phyloP scores from a whole-genome alignment of 169 alveolate species.

The Babesia sp. region DNA sequence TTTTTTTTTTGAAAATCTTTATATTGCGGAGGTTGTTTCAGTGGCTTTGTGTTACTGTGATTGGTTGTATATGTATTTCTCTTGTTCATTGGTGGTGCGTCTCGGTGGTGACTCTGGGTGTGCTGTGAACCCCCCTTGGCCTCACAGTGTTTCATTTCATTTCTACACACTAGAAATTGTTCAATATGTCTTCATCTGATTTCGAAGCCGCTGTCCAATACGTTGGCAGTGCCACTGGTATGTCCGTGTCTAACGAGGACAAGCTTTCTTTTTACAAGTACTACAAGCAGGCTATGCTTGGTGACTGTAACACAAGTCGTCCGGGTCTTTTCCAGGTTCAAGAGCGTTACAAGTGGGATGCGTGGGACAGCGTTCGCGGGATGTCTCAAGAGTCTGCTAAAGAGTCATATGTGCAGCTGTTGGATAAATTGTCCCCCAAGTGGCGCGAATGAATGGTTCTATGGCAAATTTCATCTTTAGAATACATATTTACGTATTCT shows the following conservation, averaged over 20 bases:
- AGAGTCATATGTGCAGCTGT: constrained; percentile 79
- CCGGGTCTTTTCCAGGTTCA: constrained; percentile 87
- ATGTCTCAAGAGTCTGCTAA: constrained; percentile 84
- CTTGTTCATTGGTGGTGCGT: not conserved
- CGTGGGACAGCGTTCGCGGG: constrained; percentile 88
- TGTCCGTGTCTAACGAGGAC: constrained; percentile 58
- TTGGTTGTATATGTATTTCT: not conserved
- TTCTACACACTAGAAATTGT: not conserved
- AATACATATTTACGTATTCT: too few relatives aligned
- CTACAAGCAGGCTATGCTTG: constrained; percentile 90
- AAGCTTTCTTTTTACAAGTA: constrained; percentile 80
- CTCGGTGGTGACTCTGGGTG: constrained; percentile 6
- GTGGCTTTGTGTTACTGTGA: too few relatives aligned
- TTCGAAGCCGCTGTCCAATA: constrained; percentile 61
- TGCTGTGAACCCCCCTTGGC: not conserved
- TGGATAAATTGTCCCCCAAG: constrained; percentile 53
- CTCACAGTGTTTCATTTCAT: not conserved
- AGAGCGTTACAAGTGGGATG: constrained; percentile 90
- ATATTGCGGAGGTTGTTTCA: too few relatives aligned
- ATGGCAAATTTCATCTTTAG: too few relatives aligned
- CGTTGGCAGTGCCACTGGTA: constrained; percentile 29
- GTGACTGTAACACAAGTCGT: constrained; percentile 84
- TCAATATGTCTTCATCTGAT: constrained; percentile 14
- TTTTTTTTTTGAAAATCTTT: too few relatives aligned
- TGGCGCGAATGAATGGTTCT: constrained; percentile 46